Evolutionary conservation across 2,329 filamentous ascomycete species (phyloP).

Genomic region (Arthrinium phaeospermum): DNA sequence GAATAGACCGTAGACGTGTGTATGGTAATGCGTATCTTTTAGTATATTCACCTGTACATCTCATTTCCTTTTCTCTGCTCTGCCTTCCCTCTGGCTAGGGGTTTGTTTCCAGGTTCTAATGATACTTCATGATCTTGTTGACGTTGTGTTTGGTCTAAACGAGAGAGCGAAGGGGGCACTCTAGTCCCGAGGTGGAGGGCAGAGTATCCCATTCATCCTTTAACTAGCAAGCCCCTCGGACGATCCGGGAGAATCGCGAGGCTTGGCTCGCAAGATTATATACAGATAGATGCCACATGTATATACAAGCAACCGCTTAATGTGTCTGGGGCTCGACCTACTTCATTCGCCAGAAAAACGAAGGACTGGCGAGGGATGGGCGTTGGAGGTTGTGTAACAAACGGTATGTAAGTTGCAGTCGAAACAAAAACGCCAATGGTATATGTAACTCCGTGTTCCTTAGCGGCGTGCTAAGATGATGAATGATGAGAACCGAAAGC

Average conservation of each 20-base stretch:
- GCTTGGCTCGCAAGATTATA: conserved; percentile 2
- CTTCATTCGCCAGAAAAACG: neutral
- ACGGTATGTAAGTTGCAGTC: conserved; percentile 16
- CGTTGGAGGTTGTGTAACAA: neutral
- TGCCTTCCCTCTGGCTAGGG: neutral
- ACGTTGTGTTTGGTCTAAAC: neutral
- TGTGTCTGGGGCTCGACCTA: neutral
- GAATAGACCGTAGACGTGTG: neutral
- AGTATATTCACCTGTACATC: neutral
- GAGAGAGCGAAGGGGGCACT: neutral
- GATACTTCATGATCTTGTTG: too few species aligned
- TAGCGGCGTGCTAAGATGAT: neutral
- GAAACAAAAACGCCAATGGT: conserved; percentile 11
- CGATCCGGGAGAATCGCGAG: neutral
- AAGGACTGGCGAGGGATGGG: neutral
- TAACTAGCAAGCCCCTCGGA: too few species aligned
- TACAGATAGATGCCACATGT: conserved; percentile 5
- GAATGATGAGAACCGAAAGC: neutral
- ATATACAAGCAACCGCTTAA: neutral
- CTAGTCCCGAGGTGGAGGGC: too few species aligned
- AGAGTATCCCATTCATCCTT: too few species aligned
- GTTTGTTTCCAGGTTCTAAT: neutral
- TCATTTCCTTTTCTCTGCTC: neutral
- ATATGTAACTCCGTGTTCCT: conserved; percentile 10
- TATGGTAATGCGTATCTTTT: neutral